Conservation (phyloP, 2,329 filamentous ascomycete species). For the Penicillium corylophilum region DNA sequence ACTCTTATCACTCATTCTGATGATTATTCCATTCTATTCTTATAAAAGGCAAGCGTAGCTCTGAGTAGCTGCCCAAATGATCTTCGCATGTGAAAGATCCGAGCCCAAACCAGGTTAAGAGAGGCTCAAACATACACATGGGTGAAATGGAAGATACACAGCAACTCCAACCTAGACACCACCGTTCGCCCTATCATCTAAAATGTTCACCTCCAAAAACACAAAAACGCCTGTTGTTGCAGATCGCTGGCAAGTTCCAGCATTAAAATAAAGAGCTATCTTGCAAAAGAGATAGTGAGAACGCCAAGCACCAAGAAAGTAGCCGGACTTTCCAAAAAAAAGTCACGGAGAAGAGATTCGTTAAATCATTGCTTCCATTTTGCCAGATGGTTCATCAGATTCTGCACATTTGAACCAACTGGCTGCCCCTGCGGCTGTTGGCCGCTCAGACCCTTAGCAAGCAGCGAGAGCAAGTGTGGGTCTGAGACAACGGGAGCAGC, state of each 20-base stretch:
- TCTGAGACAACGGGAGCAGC: slow-evolving; percentile 32
- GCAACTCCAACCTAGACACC: slow-evolving; percentile 16
- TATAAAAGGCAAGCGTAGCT: not conserved
- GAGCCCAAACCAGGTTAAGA: slow-evolving; percentile 3
- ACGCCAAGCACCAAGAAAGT: slow-evolving; percentile 22
- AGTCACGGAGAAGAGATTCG: slow-evolving; percentile 14
- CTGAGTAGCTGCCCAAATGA: not conserved
- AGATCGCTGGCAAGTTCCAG: slow-evolving; percentile 14
- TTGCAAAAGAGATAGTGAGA: slow-evolving; percentile 8
- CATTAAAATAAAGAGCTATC: slow-evolving; percentile 11
- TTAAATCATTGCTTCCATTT: slow-evolving; percentile 48
- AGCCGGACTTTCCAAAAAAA: slow-evolving; percentile 1
- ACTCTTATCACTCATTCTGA: slow-evolving; percentile 19
- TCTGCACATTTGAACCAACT: slow-evolving; percentile 44
- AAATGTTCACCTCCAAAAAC: slow-evolving; percentile 15
- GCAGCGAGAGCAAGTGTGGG: slow-evolving; percentile 38
- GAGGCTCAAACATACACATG: slow-evolving; percentile 6
- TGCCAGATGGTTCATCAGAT: slow-evolving; percentile 49
- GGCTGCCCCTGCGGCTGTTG: slow-evolving; percentile 37
- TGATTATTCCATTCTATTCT: slow-evolving; percentile 4
- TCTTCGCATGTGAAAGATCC: not conserved
- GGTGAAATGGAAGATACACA: slow-evolving; percentile 6
- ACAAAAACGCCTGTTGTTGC: slow-evolving; percentile 21
- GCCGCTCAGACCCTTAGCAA: slow-evolving; percentile 39
- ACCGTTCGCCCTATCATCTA: slow-evolving; percentile 18